Base-by-base conservation (phyloP, 805 yeast genomes). In the Yueomyces sinensis region DNA sequence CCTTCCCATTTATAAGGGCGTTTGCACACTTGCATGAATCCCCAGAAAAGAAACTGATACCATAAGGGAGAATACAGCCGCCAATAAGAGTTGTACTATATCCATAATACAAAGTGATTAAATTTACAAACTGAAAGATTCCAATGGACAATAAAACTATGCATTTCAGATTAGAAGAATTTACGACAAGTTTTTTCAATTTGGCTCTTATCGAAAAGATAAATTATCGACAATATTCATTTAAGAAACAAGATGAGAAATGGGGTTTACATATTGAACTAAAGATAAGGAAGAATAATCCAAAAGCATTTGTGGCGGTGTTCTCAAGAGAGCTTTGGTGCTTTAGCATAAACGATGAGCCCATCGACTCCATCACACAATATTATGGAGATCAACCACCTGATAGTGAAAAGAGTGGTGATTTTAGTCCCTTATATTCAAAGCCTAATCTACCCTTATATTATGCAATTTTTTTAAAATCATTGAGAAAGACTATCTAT, bases 381-480 rank as follows among this genome's bases (percentile, higher is more conserved):
- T 4, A 17, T n/a, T 9, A 9, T 13, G 31, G 9, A 13, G 9
- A 5, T 9, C 9, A 30, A 17, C 16, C 7, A 7, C 14, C 16
- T 17, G 31, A 29, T 13, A 7, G n/a, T 25, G 51, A 54, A 35
- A 54, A 54, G 35, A 35, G 37, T 16, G 61, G 61, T 13, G 44
- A 50, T n/a, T 58, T 56, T 29, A 50, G 47, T 17, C 44, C 58
- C 5, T 52, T 53, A 32, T 51, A 54, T 35, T 55, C 62, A 2
- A 57, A 57, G 38, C 62, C 62, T 1, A 56, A 57, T 33, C 37
- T 57, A 29, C 60, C 66, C 5, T 58, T 63, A 3, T 49, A 59
- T 4, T 66, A 68, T 41, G 62, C 70, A 2, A 62, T 71, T 9
- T 68, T 72, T 31, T 43, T 71, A 24, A 63, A 70, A 40, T 74